Evolutionary conservation across 768 basidiomycete genomes (phyloP), one percentile per base, ranked within the genome.

Genomic region (Tricholoma sp.): DNA sequence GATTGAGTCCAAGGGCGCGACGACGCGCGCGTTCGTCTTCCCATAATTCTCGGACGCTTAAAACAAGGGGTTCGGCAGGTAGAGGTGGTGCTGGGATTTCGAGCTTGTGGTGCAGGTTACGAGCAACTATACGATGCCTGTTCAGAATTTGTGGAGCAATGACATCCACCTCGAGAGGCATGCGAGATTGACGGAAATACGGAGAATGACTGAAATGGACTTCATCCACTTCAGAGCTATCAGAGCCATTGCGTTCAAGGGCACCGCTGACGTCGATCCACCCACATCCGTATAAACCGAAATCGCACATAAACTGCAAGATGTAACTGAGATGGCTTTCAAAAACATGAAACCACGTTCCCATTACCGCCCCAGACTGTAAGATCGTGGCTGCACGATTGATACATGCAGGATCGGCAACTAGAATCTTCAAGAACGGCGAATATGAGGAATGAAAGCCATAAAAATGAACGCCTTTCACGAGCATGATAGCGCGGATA

Each of bases 381-480:
- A 97, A 71, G 56, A 97, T 83, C 19, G 90, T 83, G 45, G 83
- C 81, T 11, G 86, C 80, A 29, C 91, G 87, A 64, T 76, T 83
- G 61, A 88, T 74, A 62, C 84, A 69, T 1, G 77, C 68, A 11
- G 96, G 95, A 62, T 96, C 84, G 43, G 77, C 76, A 45, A 94
- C 70, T 62, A 84, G 75, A 50, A 99, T 80, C 70, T 98, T 98
- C 70, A 98, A 83, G 74, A 90, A 99, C 7, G 93, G 93, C 5
- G 81, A 78, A 64, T 93, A 89, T 24, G 85, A 83, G 10, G 87
- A 76, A 68, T 93, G 89, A 69, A 94, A 98, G 8, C 97, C 95
- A 71, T 98, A 98, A 72, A 98, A 97, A 66, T 89, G 88, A 16
- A 94, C 75, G n/a, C 94, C 97, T 72, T 98, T 98, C 60, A 94